These are phyloP conservation scores for Amanita pseudoporphyria DNA, from an alignment of 768 basidiomycete genomes.

Conservation along the genomic window DNA sequence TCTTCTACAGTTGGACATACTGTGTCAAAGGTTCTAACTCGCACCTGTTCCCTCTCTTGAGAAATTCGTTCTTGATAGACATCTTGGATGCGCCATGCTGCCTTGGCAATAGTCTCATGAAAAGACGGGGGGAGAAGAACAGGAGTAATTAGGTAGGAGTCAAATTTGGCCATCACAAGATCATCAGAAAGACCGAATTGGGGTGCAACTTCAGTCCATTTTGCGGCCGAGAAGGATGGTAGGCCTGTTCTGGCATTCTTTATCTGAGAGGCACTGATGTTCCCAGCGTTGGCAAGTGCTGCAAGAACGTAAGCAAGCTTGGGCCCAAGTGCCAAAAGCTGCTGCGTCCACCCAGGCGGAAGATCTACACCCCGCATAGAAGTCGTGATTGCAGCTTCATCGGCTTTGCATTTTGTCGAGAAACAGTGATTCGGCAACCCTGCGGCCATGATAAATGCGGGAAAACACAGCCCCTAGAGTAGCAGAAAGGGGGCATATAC, in stretches of 20 bases:
- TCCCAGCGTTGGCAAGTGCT: constrained; percentile 2
- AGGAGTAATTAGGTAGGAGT: constrained; percentile 2
- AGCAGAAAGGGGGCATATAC: no score
- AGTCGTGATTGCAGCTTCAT: constrained; percentile 1
- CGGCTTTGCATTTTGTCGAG: neutral
- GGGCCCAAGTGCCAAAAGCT: constrained; percentile 6
- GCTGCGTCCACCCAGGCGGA: constrained; percentile 1
- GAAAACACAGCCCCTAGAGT: no score
- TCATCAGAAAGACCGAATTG: constrained; percentile 4
- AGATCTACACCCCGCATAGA: neutral
- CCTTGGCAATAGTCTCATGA: constrained; percentile 3
- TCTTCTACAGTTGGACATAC: constrained; percentile 5
- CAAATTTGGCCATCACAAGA: neutral
- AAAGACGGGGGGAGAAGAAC: constrained; percentile 9
- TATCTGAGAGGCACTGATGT: constrained; percentile 6
- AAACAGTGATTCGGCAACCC: no score
- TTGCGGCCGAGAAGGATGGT: constrained; percentile 7
- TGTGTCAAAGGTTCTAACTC: constrained; percentile 8
- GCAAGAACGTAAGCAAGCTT: constrained; percentile 7
- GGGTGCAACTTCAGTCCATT: constrained; percentile 7
- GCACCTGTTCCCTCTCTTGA: constrained; percentile 8
- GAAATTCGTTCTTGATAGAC: constrained; percentile 8
- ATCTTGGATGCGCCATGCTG: constrained; percentile 9
- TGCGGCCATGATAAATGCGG: no score
- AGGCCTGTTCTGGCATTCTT: constrained; percentile 8